These are phyloP conservation scores for Saraca asoca DNA, from an alignment of 331 rosid genomes.

Conservation along the genomic window DNA sequence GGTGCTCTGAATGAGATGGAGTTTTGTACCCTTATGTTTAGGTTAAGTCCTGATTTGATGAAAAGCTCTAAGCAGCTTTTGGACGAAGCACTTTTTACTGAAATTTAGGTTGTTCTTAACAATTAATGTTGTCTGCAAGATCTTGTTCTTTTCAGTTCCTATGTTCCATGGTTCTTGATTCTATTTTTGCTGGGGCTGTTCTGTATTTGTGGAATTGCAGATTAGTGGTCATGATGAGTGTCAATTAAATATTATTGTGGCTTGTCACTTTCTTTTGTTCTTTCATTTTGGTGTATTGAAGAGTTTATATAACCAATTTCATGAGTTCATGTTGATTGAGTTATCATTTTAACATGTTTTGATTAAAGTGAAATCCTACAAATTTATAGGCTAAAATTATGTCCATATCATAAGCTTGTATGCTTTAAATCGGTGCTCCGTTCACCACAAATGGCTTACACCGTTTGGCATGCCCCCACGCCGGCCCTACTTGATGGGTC, in stretches of 20 bases:
- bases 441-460: no score
- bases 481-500: no score
- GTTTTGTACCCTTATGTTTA: constrained; percentile 84
- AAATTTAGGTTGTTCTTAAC: not conserved
- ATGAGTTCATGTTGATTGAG: no score
- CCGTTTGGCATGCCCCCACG: no score
- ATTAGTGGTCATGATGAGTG: not conserved
- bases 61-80: constrained; percentile 45
- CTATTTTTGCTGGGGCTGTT: not conserved
- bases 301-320: no score
- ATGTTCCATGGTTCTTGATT: constrained; percentile 8
- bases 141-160: not conserved
- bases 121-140: no score
- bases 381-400: no score
- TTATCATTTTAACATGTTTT: no score
- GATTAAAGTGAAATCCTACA: no score
- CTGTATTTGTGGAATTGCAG: constrained; percentile 3
- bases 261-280: not conserved
- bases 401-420: no score
- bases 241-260: not conserved
- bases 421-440: no score
- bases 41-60: constrained; percentile 88
- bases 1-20: constrained; percentile 75
- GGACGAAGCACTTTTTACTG: constrained; percentile 50
- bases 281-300: not conserved